phyloP scores from a whole-genome alignment of 73 alveolate genomes.

The Paramecium tetraurelia region DNA sequence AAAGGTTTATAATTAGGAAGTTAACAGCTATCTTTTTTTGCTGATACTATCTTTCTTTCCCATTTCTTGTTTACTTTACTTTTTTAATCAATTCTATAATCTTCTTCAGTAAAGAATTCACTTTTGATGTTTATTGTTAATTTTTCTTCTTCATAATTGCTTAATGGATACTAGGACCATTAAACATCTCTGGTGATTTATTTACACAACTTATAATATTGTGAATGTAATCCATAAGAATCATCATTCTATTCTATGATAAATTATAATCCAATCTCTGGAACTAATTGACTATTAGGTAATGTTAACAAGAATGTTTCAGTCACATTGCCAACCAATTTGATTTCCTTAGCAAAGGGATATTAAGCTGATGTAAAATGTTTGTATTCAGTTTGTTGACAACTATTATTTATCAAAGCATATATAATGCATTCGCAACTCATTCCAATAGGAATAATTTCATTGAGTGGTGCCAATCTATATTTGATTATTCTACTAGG shows the following conservation, averaged over 20 bases:
- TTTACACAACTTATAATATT: background rate
- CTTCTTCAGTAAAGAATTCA: constrained; percentile 59
- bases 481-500: constrained; percentile 23
- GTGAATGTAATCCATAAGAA: background rate
- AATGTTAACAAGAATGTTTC: background rate
- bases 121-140: constrained; percentile 8
- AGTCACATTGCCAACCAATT: background rate
- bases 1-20: constrained; percentile 30
- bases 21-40: background rate
- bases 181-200: background rate
- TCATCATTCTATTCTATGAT: constrained; percentile 6
- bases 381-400: background rate
- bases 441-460: constrained; percentile 55
- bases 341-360: background rate
- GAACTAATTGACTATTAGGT: background rate
- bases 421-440: constrained; percentile 44
- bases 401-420: constrained; percentile 26
- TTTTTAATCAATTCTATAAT: constrained; percentile 44
- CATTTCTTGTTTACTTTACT: constrained; percentile 45
- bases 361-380: background rate
- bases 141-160: background rate
- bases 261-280: background rate
- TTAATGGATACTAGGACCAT: background rate
- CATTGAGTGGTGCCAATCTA: constrained; percentile 8
- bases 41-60: constrained; percentile 27